Conservation (phyloP, 495 filamentous ascomycete species). For the Haplographium delicatum region DNA sequence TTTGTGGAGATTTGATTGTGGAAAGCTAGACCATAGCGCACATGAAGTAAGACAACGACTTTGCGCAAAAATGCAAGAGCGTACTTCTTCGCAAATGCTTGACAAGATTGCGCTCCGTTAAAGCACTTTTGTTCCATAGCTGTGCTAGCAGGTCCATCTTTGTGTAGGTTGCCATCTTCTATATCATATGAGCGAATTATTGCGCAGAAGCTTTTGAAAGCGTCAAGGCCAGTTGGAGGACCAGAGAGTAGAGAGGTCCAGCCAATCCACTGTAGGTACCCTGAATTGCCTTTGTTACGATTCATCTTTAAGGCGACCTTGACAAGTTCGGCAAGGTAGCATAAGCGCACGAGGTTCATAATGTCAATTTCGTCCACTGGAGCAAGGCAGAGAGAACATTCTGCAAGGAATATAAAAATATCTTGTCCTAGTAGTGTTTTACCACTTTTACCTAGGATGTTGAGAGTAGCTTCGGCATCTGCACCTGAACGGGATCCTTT, state of each 20-base stretch:
- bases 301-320: constrained; percentile 51
- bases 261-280: constrained; percentile 1
- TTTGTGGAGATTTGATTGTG: constrained; percentile 63
- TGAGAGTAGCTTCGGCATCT: background rate
- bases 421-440: constrained; percentile 68
- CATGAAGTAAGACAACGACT: constrained; percentile 72
- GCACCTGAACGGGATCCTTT: background rate
- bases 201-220: constrained; percentile 17
- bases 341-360: constrained; percentile 77
- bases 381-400: constrained; percentile 63
- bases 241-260: background rate
- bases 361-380: constrained; percentile 71
- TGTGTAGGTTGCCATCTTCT: constrained; percentile 9
- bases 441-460: background rate
- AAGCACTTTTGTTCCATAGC: constrained; percentile 10
- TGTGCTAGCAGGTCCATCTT: constrained; percentile 12
- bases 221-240: background rate
- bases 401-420: constrained; percentile 80
- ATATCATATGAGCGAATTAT: constrained; percentile 6
- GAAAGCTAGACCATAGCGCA: constrained; percentile 85
- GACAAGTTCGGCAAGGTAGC: constrained; percentile 86
- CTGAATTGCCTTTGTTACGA: constrained; percentile 10
- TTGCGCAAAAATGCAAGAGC: constrained; percentile 89
- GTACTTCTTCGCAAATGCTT: constrained; percentile 55
- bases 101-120: constrained; percentile 5